A percentile compares a stretch with the other conserved stretches of the same genome.
Conservation (phyloP, 129 eudicot species). For the Apium graveolens region DNA sequence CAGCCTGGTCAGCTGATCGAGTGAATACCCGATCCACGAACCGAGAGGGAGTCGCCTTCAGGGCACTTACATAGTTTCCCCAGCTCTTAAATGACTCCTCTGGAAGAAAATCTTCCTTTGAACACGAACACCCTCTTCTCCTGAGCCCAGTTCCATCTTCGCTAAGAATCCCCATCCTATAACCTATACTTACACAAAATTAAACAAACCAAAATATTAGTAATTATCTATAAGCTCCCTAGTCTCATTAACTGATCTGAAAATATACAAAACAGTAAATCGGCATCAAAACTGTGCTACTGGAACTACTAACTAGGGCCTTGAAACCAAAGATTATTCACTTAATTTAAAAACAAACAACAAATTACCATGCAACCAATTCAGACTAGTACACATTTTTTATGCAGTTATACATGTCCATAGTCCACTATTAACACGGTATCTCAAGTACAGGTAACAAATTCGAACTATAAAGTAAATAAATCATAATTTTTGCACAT, state of each 20-base stretch:
- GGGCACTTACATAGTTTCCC: constrained; percentile 53
- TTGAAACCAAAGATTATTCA: background rate
- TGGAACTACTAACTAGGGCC: background rate
- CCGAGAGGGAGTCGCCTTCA: constrained; percentile 51
- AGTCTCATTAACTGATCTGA: background rate
- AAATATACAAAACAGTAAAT: background rate
- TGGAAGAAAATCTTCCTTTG: constrained; percentile 69
- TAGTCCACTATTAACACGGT: background rate
- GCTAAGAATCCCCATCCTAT: constrained; percentile 14
- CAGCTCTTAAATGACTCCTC: constrained; percentile 80
- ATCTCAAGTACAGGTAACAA: background rate
- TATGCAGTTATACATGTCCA: too few relatives aligned
- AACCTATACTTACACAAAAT: background rate
- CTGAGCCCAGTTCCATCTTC: constrained; percentile 30
- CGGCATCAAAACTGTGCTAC: background rate
- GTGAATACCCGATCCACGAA: constrained; percentile 47
- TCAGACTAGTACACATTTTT: background rate
- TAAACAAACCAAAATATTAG: background rate
- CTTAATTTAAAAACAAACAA: background rate
- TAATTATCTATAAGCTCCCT: background rate
- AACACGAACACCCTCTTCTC: constrained; percentile 54
- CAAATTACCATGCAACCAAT: background rate
- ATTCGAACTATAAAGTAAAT: background rate
- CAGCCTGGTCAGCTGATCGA: constrained; percentile 54
- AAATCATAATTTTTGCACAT: background rate